Conservation (phyloP, 2,329 filamentous ascomycete species). For the Colletotrichum abscissum region DNA sequence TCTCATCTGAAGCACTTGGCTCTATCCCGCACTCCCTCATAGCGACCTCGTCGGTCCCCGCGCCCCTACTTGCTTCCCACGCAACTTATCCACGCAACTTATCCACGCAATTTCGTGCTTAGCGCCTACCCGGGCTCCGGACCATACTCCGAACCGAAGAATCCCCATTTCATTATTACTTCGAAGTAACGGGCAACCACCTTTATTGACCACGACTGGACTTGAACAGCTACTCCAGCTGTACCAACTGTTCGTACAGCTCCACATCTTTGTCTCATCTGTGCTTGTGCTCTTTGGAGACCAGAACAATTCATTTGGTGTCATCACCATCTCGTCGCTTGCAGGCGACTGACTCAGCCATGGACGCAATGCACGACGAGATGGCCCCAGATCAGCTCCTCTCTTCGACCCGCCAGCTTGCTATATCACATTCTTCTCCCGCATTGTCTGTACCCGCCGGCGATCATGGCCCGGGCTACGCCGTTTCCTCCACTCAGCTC, state of each 20-base stretch:
- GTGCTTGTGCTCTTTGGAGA: not conserved
- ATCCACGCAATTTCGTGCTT: not conserved
- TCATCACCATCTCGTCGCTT: conserved; percentile 21
- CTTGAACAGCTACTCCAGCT: not conserved
- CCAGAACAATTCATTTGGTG: not conserved
- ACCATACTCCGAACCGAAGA: not conserved
- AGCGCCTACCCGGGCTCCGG: not conserved
- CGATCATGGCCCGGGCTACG: conserved; percentile 28
- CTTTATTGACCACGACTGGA: not conserved
- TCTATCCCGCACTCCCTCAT: not conserved
- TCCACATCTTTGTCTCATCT: not conserved
- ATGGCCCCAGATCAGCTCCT: conserved; percentile 46
- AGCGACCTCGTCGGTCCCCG: not conserved
- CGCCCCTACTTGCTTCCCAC: not conserved
- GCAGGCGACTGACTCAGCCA: conserved; percentile 23
- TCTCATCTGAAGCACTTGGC: not conserved
- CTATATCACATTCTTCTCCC: conserved; percentile 35
- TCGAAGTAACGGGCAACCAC: not conserved
- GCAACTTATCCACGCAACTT: not conserved
- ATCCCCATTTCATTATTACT: not conserved
- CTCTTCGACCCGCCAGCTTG: conserved; percentile 47
- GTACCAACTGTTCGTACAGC: not conserved
- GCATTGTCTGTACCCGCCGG: conserved; percentile 1
- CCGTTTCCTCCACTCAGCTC: conserved; percentile 38
- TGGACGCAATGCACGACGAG: conserved; percentile 33